Conservation (phyloP, 768 basidiomycete species). For the Macrocybe gigantea region DNA sequence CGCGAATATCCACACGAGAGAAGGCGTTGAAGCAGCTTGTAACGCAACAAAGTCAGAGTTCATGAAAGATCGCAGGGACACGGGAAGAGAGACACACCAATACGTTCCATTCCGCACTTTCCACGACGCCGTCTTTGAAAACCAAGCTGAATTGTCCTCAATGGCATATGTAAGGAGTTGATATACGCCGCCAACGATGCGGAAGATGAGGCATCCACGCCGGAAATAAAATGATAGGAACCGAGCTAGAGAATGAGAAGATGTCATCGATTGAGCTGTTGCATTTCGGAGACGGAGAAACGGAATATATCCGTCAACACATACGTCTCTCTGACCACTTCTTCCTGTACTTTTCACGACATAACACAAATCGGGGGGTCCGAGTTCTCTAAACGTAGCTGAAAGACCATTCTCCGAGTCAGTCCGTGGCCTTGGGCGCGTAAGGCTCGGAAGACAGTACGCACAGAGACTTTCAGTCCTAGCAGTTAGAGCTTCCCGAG, state of each 20-base stretch:
- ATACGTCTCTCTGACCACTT: slow-evolving; percentile 80
- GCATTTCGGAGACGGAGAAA: neutral
- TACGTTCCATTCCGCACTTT: slow-evolving; percentile 92
- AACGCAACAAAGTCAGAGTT: neutral
- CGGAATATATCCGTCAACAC: slow-evolving; percentile 20
- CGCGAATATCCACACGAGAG: slow-evolving; percentile 91
- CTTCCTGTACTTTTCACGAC: slow-evolving; percentile 88
- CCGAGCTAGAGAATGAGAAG: slow-evolving; percentile 52
- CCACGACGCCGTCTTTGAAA: slow-evolving; percentile 78
- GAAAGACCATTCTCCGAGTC: slow-evolving; percentile 15
- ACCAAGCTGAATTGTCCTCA: slow-evolving; percentile 91
- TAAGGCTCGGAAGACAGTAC: slow-evolving; percentile 20
- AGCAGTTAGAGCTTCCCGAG: slow-evolving; percentile 86
- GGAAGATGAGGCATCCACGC: slow-evolving; percentile 97
- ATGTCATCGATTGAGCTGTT: slow-evolving; percentile 4
- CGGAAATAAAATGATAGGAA: slow-evolving; percentile 96
- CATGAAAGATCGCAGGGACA: neutral
- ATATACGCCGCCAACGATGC: slow-evolving; percentile 97
- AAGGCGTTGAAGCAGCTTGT: slow-evolving; percentile 95
- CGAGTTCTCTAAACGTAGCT: slow-evolving; percentile 96
- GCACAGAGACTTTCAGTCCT: slow-evolving; percentile 88
- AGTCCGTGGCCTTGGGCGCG: slow-evolving; percentile 1
- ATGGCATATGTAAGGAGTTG: slow-evolving; percentile 97
- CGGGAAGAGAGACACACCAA: slow-evolving; percentile 48
- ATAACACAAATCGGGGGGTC: slow-evolving; percentile 95